Conservation (phyloP, 2,329 filamentous ascomycete species). For the Orbilia quercus region DNA sequence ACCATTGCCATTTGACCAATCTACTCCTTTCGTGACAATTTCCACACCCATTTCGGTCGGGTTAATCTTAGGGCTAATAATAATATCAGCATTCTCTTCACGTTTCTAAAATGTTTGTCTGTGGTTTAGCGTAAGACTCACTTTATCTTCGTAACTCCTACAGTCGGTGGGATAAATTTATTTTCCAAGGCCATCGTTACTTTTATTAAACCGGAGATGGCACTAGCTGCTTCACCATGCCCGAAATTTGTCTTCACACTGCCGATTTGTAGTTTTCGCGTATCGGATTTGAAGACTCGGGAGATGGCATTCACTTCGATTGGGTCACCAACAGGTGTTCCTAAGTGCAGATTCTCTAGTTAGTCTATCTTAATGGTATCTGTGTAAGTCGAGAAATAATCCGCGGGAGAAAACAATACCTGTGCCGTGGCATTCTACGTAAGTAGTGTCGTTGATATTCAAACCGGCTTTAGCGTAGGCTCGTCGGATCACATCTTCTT, state of each 20-base stretch:
- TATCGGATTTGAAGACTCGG: conserved; percentile 3
- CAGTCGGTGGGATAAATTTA: conserved; percentile 29
- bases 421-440: conserved; percentile 72
- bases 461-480: conserved; percentile 65
- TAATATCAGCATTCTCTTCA: too few species aligned
- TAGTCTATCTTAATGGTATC: neutral
- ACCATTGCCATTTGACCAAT: conserved; percentile 5
- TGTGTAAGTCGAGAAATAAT: conserved; percentile 63
- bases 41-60: conserved; percentile 5
- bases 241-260: conserved; percentile 70
- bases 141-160: conserved; percentile 23
- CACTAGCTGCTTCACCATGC: conserved; percentile 65
- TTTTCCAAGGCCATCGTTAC: conserved; percentile 30
- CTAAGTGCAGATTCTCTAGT: neutral
- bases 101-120: too few species aligned
- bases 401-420: too few species aligned
- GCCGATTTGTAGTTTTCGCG: conserved; percentile 66
- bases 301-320: conserved; percentile 43
- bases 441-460: conserved; percentile 11
- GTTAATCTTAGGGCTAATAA: conserved; percentile 31
- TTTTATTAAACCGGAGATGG: conserved; percentile 30
- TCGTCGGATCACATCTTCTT: conserved; percentile 65
- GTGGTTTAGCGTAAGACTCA: too few species aligned
- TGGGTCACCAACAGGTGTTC: conserved; percentile 61
- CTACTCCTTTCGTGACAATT: conserved; percentile 18